Evolutionary conservation across 768 basidiomycete species (phyloP), one percentile per base, ranked within the genome.

Genomic region (Lanmaoa pseudosensibilis): DNA sequence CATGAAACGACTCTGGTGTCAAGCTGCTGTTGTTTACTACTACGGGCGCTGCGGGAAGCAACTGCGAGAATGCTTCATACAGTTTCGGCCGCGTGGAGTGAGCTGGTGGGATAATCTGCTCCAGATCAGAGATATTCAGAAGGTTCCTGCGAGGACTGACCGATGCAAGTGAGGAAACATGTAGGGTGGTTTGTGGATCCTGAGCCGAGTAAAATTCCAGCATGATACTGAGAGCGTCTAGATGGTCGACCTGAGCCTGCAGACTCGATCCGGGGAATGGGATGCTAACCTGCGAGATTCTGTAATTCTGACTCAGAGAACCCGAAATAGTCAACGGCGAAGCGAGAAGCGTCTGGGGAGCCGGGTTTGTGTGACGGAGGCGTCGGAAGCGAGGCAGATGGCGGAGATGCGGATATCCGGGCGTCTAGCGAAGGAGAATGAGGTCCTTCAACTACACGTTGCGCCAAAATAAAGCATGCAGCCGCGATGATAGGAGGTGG

Each of bases 401-500:
- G 87, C 3, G 88, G 81, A 38, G 86, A 79, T 27, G 80, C 80
- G 19, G 87, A 84, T 63, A 92, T 83, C 53, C 90, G 82, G 41
- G 87, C 85, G 66, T 90, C 85, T 21, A 92, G 76, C 47, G 90
- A 87, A 34, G 84, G 78, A 0, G 87, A 86, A 63, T 87, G 83
- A 33, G 88, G 85, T 2, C 88, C 89, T 65, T 92, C 88, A 21
- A 79, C 74, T 46, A 85, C 78, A 58, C 82, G 81, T 61, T 92
- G 90, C 8, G 88, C 87, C 55, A 94, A 78, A 45, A 93, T 77
- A 67, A 85, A 88, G 66, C 89, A 91, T 27, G 90, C 85, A 45
- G 86, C 80, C 10, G 92, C 92, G 46, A 87, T 84, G 50, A 92
- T 79, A 61, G 79, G 82, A 21, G 90, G 80, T 25, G 83, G 73